Base-by-base conservation (phyloP, 1,284 basidiomycete species). In the Sporisorium graminicola region DNA sequence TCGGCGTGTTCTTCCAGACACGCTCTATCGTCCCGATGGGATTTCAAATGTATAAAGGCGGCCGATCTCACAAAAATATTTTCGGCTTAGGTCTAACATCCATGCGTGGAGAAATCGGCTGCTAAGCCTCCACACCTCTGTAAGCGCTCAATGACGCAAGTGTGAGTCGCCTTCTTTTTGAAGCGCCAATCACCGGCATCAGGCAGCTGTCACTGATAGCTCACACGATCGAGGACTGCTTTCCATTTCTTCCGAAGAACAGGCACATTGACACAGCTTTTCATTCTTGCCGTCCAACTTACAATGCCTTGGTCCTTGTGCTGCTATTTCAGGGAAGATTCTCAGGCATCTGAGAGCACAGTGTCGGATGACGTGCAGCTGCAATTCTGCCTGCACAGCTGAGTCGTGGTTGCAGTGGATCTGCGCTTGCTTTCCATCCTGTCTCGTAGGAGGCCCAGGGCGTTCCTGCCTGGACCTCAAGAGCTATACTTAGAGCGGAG, bases 111-210 rank as follows among this genome's bases (percentile, higher is more conserved):
- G 24, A 33, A 26, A 14, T 8, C 5, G 2, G n/a, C 40, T 5
- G 40, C 40, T 43, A 37, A 31, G 40, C 68, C 69, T 71, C 69
- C 63, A 65, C 69, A 62, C 43, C 9, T 18, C 9, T 8, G 26
- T 5, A 27, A 6, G 29, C 63, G 69, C 64, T 35, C 42, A 18
- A 72, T 72, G 69, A 72, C 64, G 69, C 69, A 72, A 66, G 26
- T n/a, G 53, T 29, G 61, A 69, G 22, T 24, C 13, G 29, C 26
- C 9, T 42, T 16, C n/a, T 5, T 18, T 40, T 40, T 20, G 6
- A 33, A 13, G 16, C 20, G 33, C 66, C 60, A 61, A 65, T 60
- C 60, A 64, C 52, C 13, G 35, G 10, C 18, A 26, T 29, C 26
- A 31, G n/a, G 24, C 47, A 18, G 12, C 27, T 18, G 33, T 16